phyloP scores from a whole-genome alignment of 768 basidiomycete species.

The Termitomyces sp. region DNA sequence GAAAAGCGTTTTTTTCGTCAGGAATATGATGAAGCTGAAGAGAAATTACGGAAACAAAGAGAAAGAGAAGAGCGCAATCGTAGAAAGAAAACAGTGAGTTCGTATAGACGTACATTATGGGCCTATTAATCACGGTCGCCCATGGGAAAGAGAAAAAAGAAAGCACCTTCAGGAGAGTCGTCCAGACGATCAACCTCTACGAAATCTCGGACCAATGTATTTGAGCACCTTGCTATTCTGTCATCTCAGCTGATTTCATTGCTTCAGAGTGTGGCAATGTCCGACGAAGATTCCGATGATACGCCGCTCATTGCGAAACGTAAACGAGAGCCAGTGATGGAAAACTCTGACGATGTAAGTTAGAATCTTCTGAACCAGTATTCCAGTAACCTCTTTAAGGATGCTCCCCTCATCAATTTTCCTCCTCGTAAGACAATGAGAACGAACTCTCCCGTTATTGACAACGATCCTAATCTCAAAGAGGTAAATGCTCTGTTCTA shows the following conservation, averaged over 20 bases:
- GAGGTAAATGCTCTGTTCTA: not conserved
- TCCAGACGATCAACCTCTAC: not conserved
- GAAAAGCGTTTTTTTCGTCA: slow-evolving; percentile 35
- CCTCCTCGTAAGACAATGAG: slow-evolving; percentile 8
- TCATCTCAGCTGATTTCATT: not conserved
- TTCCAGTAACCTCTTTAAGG: not conserved
- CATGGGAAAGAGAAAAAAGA: slow-evolving; percentile 3
- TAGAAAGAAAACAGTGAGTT: slow-evolving; percentile 13
- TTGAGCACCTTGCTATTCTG: not conserved
- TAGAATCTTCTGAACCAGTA: not conserved
- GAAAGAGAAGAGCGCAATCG: slow-evolving; percentile 17
- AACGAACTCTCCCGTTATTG: not conserved
- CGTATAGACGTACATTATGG: not conserved
- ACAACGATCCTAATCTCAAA: not conserved
- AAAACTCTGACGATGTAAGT: slow-evolving; percentile 13
- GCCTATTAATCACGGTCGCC: not conserved
- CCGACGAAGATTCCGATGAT: slow-evolving; percentile 11
- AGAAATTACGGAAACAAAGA: slow-evolving; percentile 14
- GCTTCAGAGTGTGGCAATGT: slow-evolving; percentile 8
- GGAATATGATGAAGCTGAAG: slow-evolving; percentile 23
- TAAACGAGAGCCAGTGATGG: not conserved
- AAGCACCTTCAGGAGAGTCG: not conserved
- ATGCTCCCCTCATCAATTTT: slow-evolving; percentile 1
- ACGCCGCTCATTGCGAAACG: slow-evolving; percentile 11
- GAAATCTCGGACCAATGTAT: slow-evolving; percentile 6